A percentile compares a stretch with the other conserved stretches of the same genome.
phyloP scores from a whole-genome alignment of 345 rosid genomes.

The Camelina hispida region DNA sequence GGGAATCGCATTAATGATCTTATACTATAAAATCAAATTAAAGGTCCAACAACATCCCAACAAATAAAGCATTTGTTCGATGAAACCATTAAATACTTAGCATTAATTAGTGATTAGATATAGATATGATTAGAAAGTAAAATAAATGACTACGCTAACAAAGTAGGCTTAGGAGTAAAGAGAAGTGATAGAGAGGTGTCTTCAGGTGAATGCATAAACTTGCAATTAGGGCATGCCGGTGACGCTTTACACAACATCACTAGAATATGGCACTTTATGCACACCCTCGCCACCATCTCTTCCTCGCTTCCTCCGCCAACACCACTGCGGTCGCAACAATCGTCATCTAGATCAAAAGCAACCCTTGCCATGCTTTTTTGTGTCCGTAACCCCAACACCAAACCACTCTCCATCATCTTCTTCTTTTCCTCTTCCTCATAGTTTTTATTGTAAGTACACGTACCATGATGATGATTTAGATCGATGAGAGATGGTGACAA shows the following conservation, averaged over 20 bases:
- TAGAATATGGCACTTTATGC: constrained; percentile 73
- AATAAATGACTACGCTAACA: constrained; percentile 16
- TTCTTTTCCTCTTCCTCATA: constrained; percentile 5
- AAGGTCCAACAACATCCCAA: constrained; percentile 27
- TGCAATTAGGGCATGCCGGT: constrained; percentile 86
- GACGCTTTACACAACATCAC: constrained; percentile 75
- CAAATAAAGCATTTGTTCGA: constrained; percentile 13
- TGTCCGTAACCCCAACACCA: constrained; percentile 20
- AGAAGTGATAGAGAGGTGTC: constrained; percentile 22
- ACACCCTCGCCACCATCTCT: constrained; percentile 78
- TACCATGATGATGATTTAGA: constrained; percentile 24
- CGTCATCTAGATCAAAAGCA: constrained; percentile 43
- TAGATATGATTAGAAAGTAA: not conserved
- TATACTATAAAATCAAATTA: not conserved
- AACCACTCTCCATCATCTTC: constrained; percentile 25
- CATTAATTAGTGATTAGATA: constrained; percentile 15
- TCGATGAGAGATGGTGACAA: constrained; percentile 54
- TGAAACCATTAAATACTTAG: constrained; percentile 18
- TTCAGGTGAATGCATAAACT: constrained; percentile 64
- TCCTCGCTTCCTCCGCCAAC: constrained; percentile 32
- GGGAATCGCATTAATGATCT: constrained; percentile 15
- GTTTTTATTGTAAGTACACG: constrained; percentile 37
- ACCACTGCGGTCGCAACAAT: not conserved
- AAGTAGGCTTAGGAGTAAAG: constrained; percentile 29
- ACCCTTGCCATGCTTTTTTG: constrained; percentile 47